Conservation (phyloP, 2,329 filamentous ascomycete species). For the Ceratocystis eucalypticola region DNA sequence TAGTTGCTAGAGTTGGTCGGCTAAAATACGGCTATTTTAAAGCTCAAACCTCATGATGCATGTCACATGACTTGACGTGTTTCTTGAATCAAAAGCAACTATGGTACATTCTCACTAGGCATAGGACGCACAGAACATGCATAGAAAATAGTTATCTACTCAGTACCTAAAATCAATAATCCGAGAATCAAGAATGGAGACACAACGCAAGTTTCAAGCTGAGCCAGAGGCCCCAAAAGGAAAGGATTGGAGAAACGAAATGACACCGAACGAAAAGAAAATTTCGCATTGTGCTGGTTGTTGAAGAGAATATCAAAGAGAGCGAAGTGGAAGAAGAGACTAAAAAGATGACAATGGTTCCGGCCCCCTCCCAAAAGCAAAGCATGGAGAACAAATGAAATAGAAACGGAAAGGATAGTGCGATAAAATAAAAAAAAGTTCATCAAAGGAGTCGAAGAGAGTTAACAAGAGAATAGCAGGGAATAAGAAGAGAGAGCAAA, state of each 20-base stretch:
- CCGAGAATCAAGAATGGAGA: not conserved
- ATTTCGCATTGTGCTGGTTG: not conserved
- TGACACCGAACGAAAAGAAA: not conserved
- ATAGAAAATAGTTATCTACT: not conserved
- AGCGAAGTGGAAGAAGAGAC: not conserved
- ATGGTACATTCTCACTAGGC: too few species aligned
- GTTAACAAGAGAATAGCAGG: not conserved
- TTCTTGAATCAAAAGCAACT: too few species aligned
- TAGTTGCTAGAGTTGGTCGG: not conserved
- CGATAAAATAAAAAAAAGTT: conserved; percentile 8
- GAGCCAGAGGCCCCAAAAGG: too few species aligned
- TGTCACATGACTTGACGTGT: too few species aligned
- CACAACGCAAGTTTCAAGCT: too few species aligned
- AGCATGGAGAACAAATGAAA: conserved; percentile 8
- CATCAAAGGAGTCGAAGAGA: not conserved
- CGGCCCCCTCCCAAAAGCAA: conserved; percentile 1
- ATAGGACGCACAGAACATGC: not conserved
- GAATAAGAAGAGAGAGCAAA: not conserved
- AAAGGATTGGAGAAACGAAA: not conserved
- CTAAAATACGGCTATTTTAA: not conserved
- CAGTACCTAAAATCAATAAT: not conserved
- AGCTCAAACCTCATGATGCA: not conserved
- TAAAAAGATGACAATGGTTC: conserved; percentile 1
- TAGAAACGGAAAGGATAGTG: conserved; percentile 4
- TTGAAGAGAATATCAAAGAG: not conserved